Evolutionary conservation across 345 rosid species (phyloP).

Genomic region (Hibiscus mutabilis): DNA sequence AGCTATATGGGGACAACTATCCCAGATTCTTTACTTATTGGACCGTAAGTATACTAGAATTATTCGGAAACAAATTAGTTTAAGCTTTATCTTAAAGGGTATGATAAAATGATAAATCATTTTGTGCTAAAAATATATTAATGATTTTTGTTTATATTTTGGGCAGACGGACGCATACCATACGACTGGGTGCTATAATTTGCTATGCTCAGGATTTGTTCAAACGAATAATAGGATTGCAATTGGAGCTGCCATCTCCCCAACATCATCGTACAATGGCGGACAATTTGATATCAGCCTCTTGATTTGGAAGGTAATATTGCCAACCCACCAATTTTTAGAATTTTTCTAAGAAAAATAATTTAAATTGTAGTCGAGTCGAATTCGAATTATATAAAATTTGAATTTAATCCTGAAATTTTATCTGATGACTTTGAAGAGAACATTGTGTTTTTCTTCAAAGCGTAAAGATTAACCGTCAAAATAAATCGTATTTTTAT

Average conservation of each 20-base stretch:
- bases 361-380: too few species aligned
- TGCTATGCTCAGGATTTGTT: conserved; percentile 90
- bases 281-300: conserved; percentile 95
- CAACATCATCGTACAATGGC: conserved; percentile 72
- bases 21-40: conserved; percentile 98
- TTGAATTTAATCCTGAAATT: too few species aligned
- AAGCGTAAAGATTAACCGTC: too few species aligned
- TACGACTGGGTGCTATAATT: conserved; percentile 93
- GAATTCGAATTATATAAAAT: too few species aligned
- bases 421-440: too few species aligned
- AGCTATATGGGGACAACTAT: conserved; percentile 81
- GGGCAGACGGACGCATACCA: conserved; percentile 87
- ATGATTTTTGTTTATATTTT: neutral
- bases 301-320: conserved; percentile 85
- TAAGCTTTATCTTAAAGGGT: too few species aligned
- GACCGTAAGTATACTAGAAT: conserved; percentile 56
- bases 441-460: too few species aligned
- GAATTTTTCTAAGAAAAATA: too few species aligned
- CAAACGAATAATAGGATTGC: conserved; percentile 84
- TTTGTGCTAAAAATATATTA: conserved; percentile 1
- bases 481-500: too few species aligned
- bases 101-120: too few species aligned
- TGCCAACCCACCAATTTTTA: too few species aligned
- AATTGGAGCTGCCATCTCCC: conserved; percentile 95
- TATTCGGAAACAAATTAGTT: too few species aligned